Conservation (phyloP, 345 rosid species). For the Eucalyptus pauciflora region DNA sequence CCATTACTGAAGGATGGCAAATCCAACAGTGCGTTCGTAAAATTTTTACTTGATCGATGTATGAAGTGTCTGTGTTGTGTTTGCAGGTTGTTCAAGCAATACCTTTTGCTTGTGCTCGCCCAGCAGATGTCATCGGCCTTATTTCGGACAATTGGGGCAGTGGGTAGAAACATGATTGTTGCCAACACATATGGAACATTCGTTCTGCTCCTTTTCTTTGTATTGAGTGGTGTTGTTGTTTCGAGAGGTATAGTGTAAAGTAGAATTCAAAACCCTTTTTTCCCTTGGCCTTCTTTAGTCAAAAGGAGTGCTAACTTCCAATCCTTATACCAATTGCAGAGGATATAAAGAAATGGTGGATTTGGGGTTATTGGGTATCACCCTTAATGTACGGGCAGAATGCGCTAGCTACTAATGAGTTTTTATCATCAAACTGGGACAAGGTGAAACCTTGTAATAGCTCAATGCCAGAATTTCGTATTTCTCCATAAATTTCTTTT, state of each 20-base stretch:
- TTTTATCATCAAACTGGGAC: conserved; percentile 42
- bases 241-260: conserved; percentile 9
- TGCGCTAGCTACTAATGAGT: conserved; percentile 39
- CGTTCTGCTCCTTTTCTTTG: conserved; percentile 7
- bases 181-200: conserved; percentile 29
- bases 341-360: conserved; percentile 45
- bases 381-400: conserved; percentile 59
- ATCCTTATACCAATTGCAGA: conserved; percentile 8
- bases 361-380: conserved; percentile 53
- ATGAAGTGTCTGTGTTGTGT: background rate
- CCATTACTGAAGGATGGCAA: background rate
- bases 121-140: conserved; percentile 29
- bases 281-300: background rate
- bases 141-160: conserved; percentile 18
- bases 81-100: conserved; percentile 31
- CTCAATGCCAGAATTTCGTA: background rate
- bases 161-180: conserved; percentile 29
- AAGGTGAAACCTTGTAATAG: conserved; percentile 6
- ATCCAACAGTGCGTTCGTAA: background rate
- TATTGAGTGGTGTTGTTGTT: conserved; percentile 27
- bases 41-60: background rate
- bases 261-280: background rate
- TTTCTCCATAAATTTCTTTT: background rate
- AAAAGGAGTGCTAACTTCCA: background rate
- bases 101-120: conserved; percentile 11